These are phyloP conservation scores for Phyllosticta paracitricarpa DNA, from an alignment of 2,329 filamentous ascomycete genomes.

Conservation along the genomic window DNA sequence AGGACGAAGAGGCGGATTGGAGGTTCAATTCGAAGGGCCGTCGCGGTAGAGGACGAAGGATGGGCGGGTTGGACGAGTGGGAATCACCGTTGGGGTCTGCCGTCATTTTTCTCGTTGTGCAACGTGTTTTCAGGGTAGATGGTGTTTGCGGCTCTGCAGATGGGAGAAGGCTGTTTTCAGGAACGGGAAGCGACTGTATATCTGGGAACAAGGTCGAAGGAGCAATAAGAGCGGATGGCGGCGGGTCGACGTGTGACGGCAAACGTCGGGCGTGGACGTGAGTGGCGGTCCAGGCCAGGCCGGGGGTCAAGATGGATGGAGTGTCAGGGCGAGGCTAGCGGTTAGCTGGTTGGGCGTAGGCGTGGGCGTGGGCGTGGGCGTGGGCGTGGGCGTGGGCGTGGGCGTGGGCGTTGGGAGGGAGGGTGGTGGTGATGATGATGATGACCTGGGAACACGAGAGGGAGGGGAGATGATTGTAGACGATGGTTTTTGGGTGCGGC, in stretches of 20 bases:
- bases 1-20: constrained; percentile 8
- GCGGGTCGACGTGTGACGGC: not conserved
- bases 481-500: not conserved
- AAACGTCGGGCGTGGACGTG: not conserved
- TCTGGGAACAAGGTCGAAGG: not conserved
- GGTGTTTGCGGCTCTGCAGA: not conserved
- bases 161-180: not conserved
- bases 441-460: not conserved
- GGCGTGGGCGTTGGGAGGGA: too few species aligned
- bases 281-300: not conserved
- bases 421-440: too few species aligned
- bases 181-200: not conserved
- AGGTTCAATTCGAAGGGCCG: constrained; percentile 21
- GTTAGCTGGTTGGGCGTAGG: not conserved
- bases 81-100: not conserved
- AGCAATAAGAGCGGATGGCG: not conserved
- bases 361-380: too few species aligned
- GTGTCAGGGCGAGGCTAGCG: not conserved
- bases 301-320: not conserved
- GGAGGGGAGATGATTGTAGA: not conserved
- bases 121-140: not conserved
- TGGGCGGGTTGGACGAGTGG: constrained; percentile 12
- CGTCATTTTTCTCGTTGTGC: not conserved
- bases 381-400: too few species aligned
- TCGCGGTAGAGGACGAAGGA: constrained; percentile 29